Evolutionary conservation across 192 early-diverging fungal genomes (phyloP), one percentile per base, ranked within the genome.

Genomic region (Dissophora ornata): DNA sequence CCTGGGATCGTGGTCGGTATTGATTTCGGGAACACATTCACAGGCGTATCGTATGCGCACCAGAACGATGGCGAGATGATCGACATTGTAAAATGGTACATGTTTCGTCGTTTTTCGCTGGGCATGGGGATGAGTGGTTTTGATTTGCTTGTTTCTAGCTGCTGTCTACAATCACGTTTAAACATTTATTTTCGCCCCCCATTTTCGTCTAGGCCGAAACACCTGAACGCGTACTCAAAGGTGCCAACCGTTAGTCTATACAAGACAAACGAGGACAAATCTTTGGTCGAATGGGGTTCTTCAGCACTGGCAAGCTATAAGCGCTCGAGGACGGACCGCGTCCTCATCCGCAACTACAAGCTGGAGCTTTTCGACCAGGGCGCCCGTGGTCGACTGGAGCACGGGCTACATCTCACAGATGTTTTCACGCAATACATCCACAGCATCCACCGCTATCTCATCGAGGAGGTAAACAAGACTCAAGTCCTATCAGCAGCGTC

Each of bases 61-160:
- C 69, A 57, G 45, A 58, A 45, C 54, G 61, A 63, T 16, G 69
- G 69, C 18, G 69, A 71, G 38, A 71, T 71, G 69, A 71, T 71
- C 57, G 69, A 71, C 28, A 25, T 71, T 25, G 69, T 71, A n/a
- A 71, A 71, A 33, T 71, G 69, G 69, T 57, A 71, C 36, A n/a
- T n/a, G 46, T 15, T 4, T 21, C 2, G 8, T n/a, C n/a, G n/a
- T n/a, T n/a, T n/a, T n/a, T n/a, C n/a, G n/a, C n/a, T n/a, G n/a
- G n/a, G n/a, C n/a, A n/a, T n/a, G n/a, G n/a, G n/a, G n/a, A n/a
- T n/a, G n/a, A n/a, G n/a, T n/a, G n/a, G n/a, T n/a, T n/a, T n/a
- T n/a, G n/a, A n/a, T n/a, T n/a, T n/a, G n/a, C n/a, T n/a, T n/a
- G n/a, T n/a, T n/a, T n/a, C n/a, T n/a, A n/a, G n/a, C n/a, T n/a